These are phyloP conservation scores for Baorangia bicolor DNA, from an alignment of 768 basidiomycete species.

Conservation along the genomic window DNA sequence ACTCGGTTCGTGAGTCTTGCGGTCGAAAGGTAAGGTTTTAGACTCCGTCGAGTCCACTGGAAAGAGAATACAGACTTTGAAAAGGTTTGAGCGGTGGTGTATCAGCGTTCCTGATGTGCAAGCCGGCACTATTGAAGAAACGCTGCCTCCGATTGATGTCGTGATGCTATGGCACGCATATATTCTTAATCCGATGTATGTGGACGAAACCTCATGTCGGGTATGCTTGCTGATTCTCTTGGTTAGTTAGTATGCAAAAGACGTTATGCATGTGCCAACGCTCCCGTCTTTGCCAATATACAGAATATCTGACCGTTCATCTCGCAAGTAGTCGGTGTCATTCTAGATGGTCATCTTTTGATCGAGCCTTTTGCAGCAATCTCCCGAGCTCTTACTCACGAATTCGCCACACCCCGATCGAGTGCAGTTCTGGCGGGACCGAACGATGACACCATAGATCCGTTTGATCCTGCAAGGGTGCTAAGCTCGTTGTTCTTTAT, in stretches of 20 bases:
- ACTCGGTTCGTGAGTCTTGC: conserved; percentile 37
- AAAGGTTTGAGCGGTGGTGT: conserved; percentile 37
- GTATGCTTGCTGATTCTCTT: neutral
- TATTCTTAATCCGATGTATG: conserved; percentile 34
- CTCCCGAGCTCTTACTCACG: conserved; percentile 3
- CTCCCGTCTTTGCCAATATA: conserved; percentile 9
- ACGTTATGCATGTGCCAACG: conserved; percentile 2
- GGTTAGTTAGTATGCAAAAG: conserved; percentile 22
- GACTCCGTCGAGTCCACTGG: neutral
- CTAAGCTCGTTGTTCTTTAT: conserved; percentile 34
- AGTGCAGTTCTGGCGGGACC: neutral
- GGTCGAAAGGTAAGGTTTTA: conserved; percentile 30
- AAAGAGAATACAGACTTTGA: neutral
- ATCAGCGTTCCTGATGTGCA: neutral
- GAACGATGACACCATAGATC: conserved; percentile 9
- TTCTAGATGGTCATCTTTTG: neutral
- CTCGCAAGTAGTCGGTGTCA: conserved; percentile 5
- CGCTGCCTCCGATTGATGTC: conserved; percentile 35
- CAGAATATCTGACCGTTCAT: conserved; percentile 4
- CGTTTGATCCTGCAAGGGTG: conserved; percentile 25
- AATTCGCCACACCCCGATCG: conserved; percentile 1
- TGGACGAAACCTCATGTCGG: neutral
- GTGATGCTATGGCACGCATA: conserved; percentile 40
- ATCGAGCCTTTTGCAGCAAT: neutral
- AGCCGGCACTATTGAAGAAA: neutral